Conservation (phyloP, 1,139 yeast genomes). For the Protomyces pachydermus region DNA sequence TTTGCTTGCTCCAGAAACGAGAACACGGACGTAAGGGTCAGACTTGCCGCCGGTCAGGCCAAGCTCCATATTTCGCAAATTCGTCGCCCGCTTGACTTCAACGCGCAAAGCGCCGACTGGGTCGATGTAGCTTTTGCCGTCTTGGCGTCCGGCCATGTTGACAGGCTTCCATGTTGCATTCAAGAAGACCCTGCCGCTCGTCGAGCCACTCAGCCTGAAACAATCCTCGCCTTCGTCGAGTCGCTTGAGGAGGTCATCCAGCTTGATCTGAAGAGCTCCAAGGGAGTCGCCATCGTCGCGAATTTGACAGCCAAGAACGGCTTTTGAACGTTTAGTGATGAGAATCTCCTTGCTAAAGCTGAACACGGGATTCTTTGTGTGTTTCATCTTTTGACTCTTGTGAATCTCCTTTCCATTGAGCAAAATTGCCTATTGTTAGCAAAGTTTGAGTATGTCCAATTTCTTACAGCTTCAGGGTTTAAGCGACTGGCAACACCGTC, state of each 20-base stretch:
- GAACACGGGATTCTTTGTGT: slow-evolving; percentile 66
- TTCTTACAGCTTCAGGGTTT: slow-evolving; percentile 50
- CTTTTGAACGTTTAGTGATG: slow-evolving; percentile 64
- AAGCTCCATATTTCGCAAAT: slow-evolving; percentile 69
- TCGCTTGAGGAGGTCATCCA: slow-evolving; percentile 70
- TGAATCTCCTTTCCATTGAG: slow-evolving; percentile 57
- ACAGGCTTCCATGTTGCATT: slow-evolving; percentile 83
- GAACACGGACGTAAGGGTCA: slow-evolving; percentile 82
- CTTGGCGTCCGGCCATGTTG: slow-evolving; percentile 51
- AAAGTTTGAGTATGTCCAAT: slow-evolving; percentile 67
- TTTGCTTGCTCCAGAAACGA: slow-evolving; percentile 69
- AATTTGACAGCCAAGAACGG: slow-evolving; percentile 61
- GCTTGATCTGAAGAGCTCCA: slow-evolving; percentile 44
- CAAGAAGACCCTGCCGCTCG: slow-evolving; percentile 63
- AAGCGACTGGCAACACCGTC: slow-evolving; percentile 59
- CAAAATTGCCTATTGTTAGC: slow-evolving; percentile 32
- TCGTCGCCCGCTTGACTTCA: slow-evolving; percentile 62
- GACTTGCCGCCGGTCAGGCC: slow-evolving; percentile 64
- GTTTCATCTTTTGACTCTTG: slow-evolving; percentile 56
- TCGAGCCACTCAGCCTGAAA: slow-evolving; percentile 54
- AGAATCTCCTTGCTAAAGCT: slow-evolving; percentile 63
- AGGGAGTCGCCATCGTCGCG: slow-evolving; percentile 65
- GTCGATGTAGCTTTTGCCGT: slow-evolving; percentile 77
- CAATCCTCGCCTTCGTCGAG: slow-evolving; percentile 73
- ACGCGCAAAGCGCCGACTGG: slow-evolving; percentile 90